Base-by-base conservation (phyloP, 2,329 filamentous ascomycete species). In the Aspergillus pseudonomiae region DNA sequence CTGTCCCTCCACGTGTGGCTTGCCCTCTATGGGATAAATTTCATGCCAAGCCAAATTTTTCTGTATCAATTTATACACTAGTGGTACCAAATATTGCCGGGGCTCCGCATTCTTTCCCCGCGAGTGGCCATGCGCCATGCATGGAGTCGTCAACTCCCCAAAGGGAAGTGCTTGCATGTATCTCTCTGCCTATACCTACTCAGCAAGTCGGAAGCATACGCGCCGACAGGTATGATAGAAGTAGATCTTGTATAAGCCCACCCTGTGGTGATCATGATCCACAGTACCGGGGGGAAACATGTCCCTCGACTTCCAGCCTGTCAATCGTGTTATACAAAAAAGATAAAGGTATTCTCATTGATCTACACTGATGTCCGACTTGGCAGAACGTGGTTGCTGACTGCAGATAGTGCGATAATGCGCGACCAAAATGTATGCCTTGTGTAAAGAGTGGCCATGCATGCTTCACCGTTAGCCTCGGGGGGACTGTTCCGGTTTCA, bases 391-490 rank as follows among this genome's bases (percentile, higher is more conserved):
- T 7, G 34, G 5, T 16, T 19, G 10, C 16, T 41, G 39, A 41
- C 16, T 19, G n/a, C 3, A 19, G 19, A 32, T 52, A 71, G 67
- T 77, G 75, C 48, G 75, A 77, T 57, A 74, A 71, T 59, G 62
- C 57, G 32, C 65, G 74, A 10, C 75, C 75, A 2, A 73, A 68
- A 64, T 77, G 75, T 57, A 65, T 64, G 14, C 62, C 68, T 12
- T 78, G 74, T 56, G 61, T 67, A 14, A 73, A 36, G n/a, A 53
- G 41, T 36, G 67, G 65, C 1, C 61, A 64, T 14, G 70, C 68
- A 28, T 78, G 75, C 50, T 59, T 76, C 48, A 74, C 74, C 6
- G 60, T 77, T 14, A 68, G 65, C 36, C 59, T 71, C 0, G 68
- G 65, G 56, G 39, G 39, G 19, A 9, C 39, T 41, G 19, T 41